Conservation (phyloP, 805 yeast species). For the Starmera dryadoides region DNA sequence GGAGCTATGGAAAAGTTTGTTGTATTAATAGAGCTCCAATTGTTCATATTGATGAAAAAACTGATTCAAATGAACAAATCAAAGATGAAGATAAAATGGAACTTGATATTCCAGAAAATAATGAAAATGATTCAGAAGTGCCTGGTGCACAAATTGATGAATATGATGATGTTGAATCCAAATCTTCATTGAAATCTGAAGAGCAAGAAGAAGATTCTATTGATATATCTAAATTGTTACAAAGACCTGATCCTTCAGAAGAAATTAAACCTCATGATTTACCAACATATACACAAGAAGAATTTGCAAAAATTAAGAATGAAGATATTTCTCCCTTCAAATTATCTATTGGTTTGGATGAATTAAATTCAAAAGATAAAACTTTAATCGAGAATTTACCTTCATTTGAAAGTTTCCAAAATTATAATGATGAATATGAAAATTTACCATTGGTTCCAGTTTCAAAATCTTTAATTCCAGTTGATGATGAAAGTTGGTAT, state of each 20-base stretch:
- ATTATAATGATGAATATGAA: constrained; percentile 22
- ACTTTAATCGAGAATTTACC: constrained; percentile 27
- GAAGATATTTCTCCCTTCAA: constrained; percentile 23
- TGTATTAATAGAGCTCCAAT: constrained; percentile 53
- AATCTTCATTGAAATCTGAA: not conserved
- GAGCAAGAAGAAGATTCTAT: constrained; percentile 20
- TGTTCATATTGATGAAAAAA: constrained; percentile 13
- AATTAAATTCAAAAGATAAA: constrained; percentile 25
- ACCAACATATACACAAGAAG: constrained; percentile 25
- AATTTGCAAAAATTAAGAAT: constrained; percentile 10
- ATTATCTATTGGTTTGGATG: constrained; percentile 22
- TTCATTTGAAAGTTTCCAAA: constrained; percentile 21
- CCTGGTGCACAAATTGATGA: not conserved
- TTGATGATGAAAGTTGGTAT: constrained; percentile 59
- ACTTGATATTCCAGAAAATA: constrained; percentile 4
- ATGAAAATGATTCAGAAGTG: constrained; percentile 6
- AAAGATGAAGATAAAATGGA: constrained; percentile 7
- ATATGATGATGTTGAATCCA: constrained; percentile 3
- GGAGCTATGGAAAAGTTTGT: constrained; percentile 66
- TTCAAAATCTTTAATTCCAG: constrained; percentile 57
- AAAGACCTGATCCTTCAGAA: constrained; percentile 24
- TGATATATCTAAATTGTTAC: constrained; percentile 28
- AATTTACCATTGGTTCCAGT: constrained; percentile 42
- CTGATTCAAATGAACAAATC: constrained; percentile 4
- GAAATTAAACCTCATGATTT: constrained; percentile 23